phyloP scores from a whole-genome alignment of 2,329 filamentous ascomycete genomes.

The Trichocomaceae sp. region DNA sequence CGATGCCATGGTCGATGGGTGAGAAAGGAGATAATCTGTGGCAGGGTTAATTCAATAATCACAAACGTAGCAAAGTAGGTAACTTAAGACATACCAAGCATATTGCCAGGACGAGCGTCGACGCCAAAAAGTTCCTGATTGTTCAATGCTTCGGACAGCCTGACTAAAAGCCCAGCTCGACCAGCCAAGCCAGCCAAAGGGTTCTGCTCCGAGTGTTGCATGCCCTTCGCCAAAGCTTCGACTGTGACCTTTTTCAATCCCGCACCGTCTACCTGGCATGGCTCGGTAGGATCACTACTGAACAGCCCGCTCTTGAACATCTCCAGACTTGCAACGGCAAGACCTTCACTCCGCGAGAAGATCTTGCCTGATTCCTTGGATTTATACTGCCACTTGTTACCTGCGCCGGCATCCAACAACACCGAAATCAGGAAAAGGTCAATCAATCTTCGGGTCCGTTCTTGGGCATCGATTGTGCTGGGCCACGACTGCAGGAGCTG shows the following conservation, averaged over 20 bases:
- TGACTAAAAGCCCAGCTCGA: conserved; percentile 68
- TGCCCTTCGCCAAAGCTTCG: conserved; percentile 66
- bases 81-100: conserved; percentile 63
- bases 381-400: conserved; percentile 86
- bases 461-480: conserved; percentile 36
- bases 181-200: conserved; percentile 80
- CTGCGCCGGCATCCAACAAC: conserved; percentile 66
- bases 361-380: conserved; percentile 78
- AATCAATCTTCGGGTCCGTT: conserved; percentile 49
- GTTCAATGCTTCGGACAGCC: conserved; percentile 67
- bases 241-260: conserved; percentile 69
- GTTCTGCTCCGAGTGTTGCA: conserved; percentile 78
- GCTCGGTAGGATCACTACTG: conserved; percentile 72
- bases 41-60: conserved; percentile 4
- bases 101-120: conserved; percentile 81
- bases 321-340: conserved; percentile 70
- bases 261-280: conserved; percentile 80
- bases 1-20: conserved; percentile 80
- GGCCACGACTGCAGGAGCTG: conserved; percentile 44
- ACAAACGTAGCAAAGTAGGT: conserved; percentile 7
- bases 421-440: conserved; percentile 59
- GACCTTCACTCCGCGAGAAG: conserved; percentile 79
- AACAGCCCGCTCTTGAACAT: conserved; percentile 94
- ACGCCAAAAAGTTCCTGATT: conserved; percentile 79
- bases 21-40: conserved; percentile 85